These are phyloP conservation scores for Talaromyces marneffei DNA, from an alignment of 2,329 filamentous ascomycete genomes.

Conservation along the genomic window DNA sequence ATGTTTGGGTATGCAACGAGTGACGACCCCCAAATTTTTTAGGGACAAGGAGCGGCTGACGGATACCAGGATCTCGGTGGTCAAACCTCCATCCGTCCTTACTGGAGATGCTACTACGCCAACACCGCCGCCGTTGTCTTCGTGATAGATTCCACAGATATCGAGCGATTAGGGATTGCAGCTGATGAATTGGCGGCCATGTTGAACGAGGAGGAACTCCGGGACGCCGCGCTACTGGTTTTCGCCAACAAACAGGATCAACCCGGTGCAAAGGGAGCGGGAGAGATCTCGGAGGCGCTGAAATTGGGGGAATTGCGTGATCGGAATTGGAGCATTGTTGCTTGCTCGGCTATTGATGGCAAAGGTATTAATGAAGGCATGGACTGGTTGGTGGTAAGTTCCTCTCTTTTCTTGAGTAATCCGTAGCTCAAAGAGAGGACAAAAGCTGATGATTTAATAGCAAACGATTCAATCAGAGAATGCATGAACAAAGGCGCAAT, in stretches of 20 bases:
- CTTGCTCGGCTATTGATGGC: constrained; percentile 92
- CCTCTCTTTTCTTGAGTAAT: not conserved
- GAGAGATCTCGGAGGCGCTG: constrained; percentile 91
- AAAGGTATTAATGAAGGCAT: constrained; percentile 94
- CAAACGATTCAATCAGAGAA: constrained; percentile 42
- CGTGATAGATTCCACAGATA: constrained; percentile 96
- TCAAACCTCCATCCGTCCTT: constrained; percentile 96
- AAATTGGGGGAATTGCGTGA: constrained; percentile 86
- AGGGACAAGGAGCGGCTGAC: not conserved
- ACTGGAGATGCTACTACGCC: constrained; percentile 99
- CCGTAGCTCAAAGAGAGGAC: not conserved
- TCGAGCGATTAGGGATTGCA: constrained; percentile 86
- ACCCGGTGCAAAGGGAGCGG: constrained; percentile 90
- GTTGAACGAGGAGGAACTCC: constrained; percentile 94
- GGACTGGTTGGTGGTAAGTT: constrained; percentile 90
- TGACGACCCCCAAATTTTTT: not conserved
- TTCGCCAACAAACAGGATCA: constrained; percentile 99
- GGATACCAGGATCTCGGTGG: constrained; percentile 72
- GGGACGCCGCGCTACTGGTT: constrained; percentile 84
- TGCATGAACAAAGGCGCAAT: constrained; percentile 32
- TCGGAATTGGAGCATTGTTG: constrained; percentile 98
- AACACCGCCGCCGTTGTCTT: constrained; percentile 98
- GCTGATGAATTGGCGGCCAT: constrained; percentile 89
- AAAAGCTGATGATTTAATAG: constrained; percentile 19
- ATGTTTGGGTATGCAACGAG: constrained; percentile 75